Conservation (phyloP, 495 filamentous ascomycete species). For the Podospora tetraspora region DNA sequence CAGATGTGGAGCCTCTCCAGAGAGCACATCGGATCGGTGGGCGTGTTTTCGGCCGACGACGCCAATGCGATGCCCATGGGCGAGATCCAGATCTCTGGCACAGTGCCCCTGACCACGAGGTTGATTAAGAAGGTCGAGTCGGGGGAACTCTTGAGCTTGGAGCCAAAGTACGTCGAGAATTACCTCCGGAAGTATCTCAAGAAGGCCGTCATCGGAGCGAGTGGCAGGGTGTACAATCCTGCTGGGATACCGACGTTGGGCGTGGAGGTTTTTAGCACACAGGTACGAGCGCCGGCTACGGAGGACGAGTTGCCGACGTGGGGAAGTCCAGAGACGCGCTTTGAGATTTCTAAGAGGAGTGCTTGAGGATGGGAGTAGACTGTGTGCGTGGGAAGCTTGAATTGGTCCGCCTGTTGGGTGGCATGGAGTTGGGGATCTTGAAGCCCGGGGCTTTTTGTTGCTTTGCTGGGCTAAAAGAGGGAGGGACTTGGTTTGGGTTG, state of each 20-base stretch:
- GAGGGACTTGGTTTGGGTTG: background rate
- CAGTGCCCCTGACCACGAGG: constrained; percentile 52
- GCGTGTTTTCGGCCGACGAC: constrained; percentile 41
- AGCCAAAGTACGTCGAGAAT: constrained; percentile 34
- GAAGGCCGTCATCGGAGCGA: constrained; percentile 31
- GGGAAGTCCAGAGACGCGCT: constrained; percentile 30
- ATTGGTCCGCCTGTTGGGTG: background rate
- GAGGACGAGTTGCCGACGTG: constrained; percentile 41
- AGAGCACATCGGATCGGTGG: constrained; percentile 51
- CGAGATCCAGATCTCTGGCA: constrained; percentile 40
- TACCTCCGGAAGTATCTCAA: constrained; percentile 44
- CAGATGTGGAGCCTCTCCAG: constrained; percentile 38
- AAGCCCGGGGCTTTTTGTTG: background rate
- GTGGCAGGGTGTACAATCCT: constrained; percentile 24
- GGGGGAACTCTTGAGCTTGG: constrained; percentile 39
- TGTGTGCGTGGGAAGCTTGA: background rate
- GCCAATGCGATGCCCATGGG: constrained; percentile 12
- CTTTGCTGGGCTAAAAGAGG: background rate
- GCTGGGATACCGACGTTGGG: constrained; percentile 28
- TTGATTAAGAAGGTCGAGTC: constrained; percentile 39
- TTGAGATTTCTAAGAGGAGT: constrained; percentile 19
- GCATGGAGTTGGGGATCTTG: background rate
- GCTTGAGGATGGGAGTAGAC: background rate
- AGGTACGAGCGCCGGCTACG: constrained; percentile 32
- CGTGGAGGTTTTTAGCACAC: constrained; percentile 39